Percentiles rank a stretch among this genome's conserved stretches.
These are phyloP conservation scores for Dipteronia sinensis DNA, from an alignment of 345 rosid species.

Conservation along the genomic window DNA sequence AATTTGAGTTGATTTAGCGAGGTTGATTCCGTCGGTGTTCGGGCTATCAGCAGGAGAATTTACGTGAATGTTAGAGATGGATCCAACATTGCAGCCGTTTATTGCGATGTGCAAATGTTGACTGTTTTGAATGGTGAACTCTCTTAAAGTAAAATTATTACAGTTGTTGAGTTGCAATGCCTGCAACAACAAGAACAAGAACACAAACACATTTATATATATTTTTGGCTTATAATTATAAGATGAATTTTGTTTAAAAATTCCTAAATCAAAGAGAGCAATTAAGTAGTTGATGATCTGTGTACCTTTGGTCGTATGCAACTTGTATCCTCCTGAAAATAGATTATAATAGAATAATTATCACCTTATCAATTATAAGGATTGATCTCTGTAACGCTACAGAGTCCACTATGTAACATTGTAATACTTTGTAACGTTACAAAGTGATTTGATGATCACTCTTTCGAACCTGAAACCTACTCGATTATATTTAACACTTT, in stretches of 20 bases:
- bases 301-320: background rate
- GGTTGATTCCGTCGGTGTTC: conserved; percentile 57
- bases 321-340: background rate
- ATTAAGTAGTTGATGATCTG: background rate
- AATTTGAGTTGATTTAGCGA: conserved; percentile 25
- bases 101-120: conserved; percentile 34
- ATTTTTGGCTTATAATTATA: too few relatives aligned
- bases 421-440: too few relatives aligned
- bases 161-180: conserved; percentile 28
- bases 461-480: too few relatives aligned
- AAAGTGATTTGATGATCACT: too few relatives aligned
- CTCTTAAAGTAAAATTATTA: conserved; percentile 26
- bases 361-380: too few relatives aligned
- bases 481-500: too few relatives aligned
- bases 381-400: too few relatives aligned
- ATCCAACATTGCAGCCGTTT: background rate
- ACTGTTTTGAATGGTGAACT: conserved; percentile 31
- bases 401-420: too few relatives aligned
- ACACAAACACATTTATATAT: too few relatives aligned
- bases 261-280: background rate
- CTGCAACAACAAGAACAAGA: conserved; percentile 7
- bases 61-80: conserved; percentile 34
- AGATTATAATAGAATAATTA: background rate
- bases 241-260: background rate
- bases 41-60: conserved; percentile 41